Base-by-base conservation (phyloP, 2,329 filamentous ascomycete species). In the Drechslerella dactyloides region DNA sequence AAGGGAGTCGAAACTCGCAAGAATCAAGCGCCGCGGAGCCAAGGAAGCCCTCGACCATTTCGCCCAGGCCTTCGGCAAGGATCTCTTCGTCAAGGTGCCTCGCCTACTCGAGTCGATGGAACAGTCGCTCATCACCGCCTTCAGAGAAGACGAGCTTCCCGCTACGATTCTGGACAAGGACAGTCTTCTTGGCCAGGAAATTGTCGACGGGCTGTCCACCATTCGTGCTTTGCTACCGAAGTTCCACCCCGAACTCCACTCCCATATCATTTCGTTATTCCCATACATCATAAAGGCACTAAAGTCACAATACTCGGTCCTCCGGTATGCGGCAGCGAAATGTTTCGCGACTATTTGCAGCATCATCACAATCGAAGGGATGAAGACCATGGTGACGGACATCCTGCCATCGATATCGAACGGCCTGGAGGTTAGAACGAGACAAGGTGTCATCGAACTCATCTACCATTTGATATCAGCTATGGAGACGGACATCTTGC, bases 321-420 rank as follows among this genome's bases (percentile, higher is more conserved):
- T 99, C 78, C 87, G 94, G 42, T 99, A 99, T 80, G 94, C 93
- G 81, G 94, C 94, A 23, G 94, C 94, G 0, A 99, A 99, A 79
- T 97, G 94, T 78, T 87, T 99, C 79, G 96, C 94, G 7, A 99
- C 94, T 1, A 89, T 97, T 50, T 99, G 96, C 83, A 99, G 93
- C 78, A 90, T 97, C 75, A 96, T 99, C 76, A 91, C 91, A 0
- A 89, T 97, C 3, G 89, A 96, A 74, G 94, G 91, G 58, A 97
- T 99, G 88, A 99, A 93, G 0, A 92, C 93, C 78, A 83, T 99
- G 21, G 94, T 99, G 0, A 91, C 97, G 79, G 90, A 91, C 77
- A 91, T 99, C 8, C 80, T 99, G 50, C 94, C 94, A 4, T 90
- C 90, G 1, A 96, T 97, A 80, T 94, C 85, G 81, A 97, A 97